Evolutionary conservation across 805 yeast genomes (phyloP).

Genomic region (Zygoascus flipseniorum): DNA sequence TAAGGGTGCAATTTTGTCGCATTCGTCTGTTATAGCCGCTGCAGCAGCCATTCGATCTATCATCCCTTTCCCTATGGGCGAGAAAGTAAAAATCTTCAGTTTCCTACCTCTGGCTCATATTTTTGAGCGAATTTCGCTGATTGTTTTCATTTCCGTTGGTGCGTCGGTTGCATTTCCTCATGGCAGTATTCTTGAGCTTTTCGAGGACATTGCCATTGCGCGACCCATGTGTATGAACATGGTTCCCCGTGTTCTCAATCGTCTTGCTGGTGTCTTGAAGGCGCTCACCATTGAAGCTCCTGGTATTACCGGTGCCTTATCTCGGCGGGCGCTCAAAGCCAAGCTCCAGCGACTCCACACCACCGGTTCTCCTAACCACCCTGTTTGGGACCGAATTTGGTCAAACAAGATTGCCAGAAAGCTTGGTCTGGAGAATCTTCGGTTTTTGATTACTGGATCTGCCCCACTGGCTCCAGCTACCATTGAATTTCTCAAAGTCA

Average conservation of each 20-base stretch:
- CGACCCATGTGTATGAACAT: conserved; percentile 47
- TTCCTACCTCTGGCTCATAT: conserved; percentile 54
- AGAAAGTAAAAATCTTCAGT: conserved; percentile 19
- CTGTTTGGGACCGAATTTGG: conserved; percentile 31
- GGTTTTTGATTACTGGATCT: conserved; percentile 44
- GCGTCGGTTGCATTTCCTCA: conserved; percentile 48
- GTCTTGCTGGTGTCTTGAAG: conserved; percentile 53
- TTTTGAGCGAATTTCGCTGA: conserved; percentile 43
- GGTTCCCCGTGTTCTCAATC: conserved; percentile 58
- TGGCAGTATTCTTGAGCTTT: conserved; percentile 42
- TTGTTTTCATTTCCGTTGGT: conserved; percentile 40
- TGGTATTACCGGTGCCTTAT: conserved; percentile 36
- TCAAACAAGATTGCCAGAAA: conserved; percentile 37
- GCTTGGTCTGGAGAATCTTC: conserved; percentile 41
- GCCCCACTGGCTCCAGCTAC: conserved; percentile 65
- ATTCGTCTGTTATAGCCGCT: conserved; percentile 42
- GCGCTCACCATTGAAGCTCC: conserved; percentile 37
- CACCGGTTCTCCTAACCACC: conserved; percentile 33
- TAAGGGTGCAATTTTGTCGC: conserved; percentile 57
- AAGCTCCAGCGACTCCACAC: conserved; percentile 29
- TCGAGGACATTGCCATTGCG: conserved; percentile 49
- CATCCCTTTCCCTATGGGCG: conserved; percentile 21
- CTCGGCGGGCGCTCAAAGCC: conserved; percentile 36
- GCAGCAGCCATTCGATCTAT: conserved; percentile 29
- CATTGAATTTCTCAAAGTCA: conserved; percentile 51